phyloP scores from a whole-genome alignment of 2,329 filamentous ascomycete species.

The Diaporthe ilicicola region DNA sequence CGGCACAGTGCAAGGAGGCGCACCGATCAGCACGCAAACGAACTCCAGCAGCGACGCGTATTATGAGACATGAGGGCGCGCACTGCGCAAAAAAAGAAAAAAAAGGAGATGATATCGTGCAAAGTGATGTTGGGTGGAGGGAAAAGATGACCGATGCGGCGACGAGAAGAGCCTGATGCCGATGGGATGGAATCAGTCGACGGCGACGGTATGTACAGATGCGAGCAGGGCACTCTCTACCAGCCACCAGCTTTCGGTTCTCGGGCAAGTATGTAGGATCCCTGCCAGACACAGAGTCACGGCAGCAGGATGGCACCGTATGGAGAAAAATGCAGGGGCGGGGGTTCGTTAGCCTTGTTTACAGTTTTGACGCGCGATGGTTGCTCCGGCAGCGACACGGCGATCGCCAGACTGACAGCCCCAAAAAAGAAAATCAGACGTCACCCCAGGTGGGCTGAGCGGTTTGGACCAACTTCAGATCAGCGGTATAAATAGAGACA shows the following conservation, averaged over 20 bases:
- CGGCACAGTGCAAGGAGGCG: conserved; percentile 9
- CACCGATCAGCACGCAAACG: conserved; percentile 24
- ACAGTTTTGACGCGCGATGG: conserved; percentile 11
- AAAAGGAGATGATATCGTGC: conserved; percentile 11
- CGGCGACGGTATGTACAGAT: conserved; percentile 8
- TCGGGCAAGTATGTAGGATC: conserved; percentile 8
- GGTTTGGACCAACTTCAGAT: conserved; percentile 3
- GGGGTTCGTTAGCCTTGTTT: conserved; percentile 19
- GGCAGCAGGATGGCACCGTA: conserved; percentile 10
- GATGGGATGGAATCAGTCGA: background rate
- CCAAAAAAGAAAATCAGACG: conserved; percentile 8
- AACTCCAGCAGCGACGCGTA: conserved; percentile 2
- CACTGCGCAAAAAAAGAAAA: conserved; percentile 23
- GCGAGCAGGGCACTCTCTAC: background rate
- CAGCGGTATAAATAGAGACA: background rate
- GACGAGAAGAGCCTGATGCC: conserved; percentile 12
- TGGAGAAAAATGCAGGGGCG: conserved; percentile 17
- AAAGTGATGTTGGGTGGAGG: background rate
- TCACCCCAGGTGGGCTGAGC: background rate
- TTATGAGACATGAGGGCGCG: conserved; percentile 26
- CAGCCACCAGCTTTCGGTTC: conserved; percentile 21
- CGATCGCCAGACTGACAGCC: background rate
- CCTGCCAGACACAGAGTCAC: conserved; percentile 15
- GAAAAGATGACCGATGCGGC: conserved; percentile 7
- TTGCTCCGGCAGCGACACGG: conserved; percentile 9